Evolutionary conservation across 805 yeast species (phyloP).

Genomic region (Zygotorulaspora florentina): DNA sequence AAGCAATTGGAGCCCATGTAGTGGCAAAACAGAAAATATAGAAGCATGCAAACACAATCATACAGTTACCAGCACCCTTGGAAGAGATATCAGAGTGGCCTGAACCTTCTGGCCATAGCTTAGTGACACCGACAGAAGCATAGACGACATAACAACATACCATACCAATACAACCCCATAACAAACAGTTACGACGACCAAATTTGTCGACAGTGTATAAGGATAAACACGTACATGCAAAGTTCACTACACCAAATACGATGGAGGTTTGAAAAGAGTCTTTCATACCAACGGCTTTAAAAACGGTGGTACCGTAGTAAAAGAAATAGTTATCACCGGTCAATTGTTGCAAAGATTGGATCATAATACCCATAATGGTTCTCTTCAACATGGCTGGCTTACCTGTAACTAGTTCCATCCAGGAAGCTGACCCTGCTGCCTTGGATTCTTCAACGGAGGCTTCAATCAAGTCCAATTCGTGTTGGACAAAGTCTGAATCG

Average conservation of each 20-base stretch:
- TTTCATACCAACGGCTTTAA: constrained; percentile 55
- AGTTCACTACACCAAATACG: constrained; percentile 58
- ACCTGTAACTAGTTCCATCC: constrained; percentile 64
- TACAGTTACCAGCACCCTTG: constrained; percentile 60
- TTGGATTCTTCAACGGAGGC: constrained; percentile 59
- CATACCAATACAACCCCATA: constrained; percentile 51
- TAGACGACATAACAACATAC: constrained; percentile 45
- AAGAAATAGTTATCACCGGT: constrained; percentile 68
- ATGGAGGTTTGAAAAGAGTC: constrained; percentile 61
- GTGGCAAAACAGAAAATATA: constrained; percentile 72
- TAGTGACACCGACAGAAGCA: constrained; percentile 62
- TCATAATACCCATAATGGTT: constrained; percentile 49
- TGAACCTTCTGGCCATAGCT: constrained; percentile 39
- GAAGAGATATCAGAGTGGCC: constrained; percentile 26
- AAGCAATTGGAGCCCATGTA: constrained; percentile 74
- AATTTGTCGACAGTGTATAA: constrained; percentile 50
- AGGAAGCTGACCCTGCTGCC: constrained; percentile 60
- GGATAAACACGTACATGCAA: constrained; percentile 52
- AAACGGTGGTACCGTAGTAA: constrained; percentile 63
- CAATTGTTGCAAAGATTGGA: constrained; percentile 67
- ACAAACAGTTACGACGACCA: constrained; percentile 50
- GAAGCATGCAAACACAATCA: constrained; percentile 70
- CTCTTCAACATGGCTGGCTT: constrained; percentile 54
- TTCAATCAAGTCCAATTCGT: constrained; percentile 54
- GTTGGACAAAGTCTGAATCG: constrained; percentile 51